Evolutionary conservation across 352 stramenopile genomes (phyloP).

Genomic region (Albugo candida): DNA sequence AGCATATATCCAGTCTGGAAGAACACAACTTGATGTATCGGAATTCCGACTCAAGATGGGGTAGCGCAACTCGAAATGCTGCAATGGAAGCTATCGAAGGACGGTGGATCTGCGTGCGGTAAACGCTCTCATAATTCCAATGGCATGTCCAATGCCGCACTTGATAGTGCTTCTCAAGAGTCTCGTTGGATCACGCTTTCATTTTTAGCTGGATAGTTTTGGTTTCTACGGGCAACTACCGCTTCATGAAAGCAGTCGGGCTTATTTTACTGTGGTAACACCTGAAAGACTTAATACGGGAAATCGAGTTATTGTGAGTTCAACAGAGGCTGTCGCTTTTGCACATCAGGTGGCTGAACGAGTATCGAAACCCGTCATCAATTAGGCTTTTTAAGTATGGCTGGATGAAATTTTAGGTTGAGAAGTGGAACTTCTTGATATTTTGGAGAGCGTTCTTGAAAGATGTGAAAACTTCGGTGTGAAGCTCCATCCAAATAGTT

Average conservation of each 20-base stretch:
- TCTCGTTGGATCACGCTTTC: neutral
- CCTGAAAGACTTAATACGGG: constrained; percentile 9
- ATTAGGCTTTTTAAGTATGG: constrained; percentile 9
- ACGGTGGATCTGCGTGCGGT: neutral
- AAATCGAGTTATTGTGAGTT: constrained; percentile 7
- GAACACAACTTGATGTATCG: neutral
- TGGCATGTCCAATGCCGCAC: constrained; percentile 10
- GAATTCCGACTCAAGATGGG: too few species aligned
- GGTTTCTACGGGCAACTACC: constrained; percentile 3
- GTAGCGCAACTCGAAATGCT: too few species aligned
- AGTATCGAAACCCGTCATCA: constrained; percentile 1
- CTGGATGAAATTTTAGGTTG: constrained; percentile 15
- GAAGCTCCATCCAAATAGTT: too few species aligned
- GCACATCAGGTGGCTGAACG: constrained; percentile 2
- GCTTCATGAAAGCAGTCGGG: neutral
- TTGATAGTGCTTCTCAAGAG: constrained; percentile 3
- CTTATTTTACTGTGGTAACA: constrained; percentile 4
- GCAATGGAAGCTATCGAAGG: too few species aligned
- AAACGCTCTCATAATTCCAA: constrained; percentile 9
- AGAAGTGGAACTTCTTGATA: constrained; percentile 5
- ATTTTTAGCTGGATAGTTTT: constrained; percentile 4
- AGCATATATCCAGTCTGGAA: neutral
- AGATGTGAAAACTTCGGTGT: constrained; percentile 9
- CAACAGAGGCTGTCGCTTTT: constrained; percentile 7
- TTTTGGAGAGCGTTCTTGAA: constrained; percentile 4